Evolutionary conservation across 805 yeast species (phyloP), one percentile per base, ranked within the genome.

Genomic region (Candida ipomoeae): DNA sequence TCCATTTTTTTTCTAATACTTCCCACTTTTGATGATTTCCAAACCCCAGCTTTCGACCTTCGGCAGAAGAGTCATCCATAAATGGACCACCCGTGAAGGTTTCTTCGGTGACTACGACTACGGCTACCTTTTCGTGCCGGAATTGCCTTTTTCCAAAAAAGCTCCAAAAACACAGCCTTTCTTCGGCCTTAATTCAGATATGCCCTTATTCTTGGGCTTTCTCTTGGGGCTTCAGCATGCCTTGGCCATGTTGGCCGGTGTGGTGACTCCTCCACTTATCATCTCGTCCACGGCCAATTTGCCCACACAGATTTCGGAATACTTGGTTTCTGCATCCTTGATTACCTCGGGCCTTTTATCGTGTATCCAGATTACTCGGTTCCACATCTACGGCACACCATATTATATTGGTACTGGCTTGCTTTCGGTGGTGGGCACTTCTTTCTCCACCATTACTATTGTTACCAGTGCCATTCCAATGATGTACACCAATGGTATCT

Each of bases 231-330:
- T 90, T 55, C 97, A 90, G 71, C 97, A 90, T 64, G 72, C 96
- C 1, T 67, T 90, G 56, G 83, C 97, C 23, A 90, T 91, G 96
- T 71, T 90, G 70, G 97, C 96, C 14, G 97, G 97, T 61, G 80
- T 90, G 46, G 85, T 87, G 35, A 74, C 94, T 6, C 96, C 97
- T 7, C 92, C 96, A 2, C 70, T 90, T 48, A 73, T 90, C 56
- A 86, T 89, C 44, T 73, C 90, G 0, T 59, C 75, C 11, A 66
- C 79, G 26, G 92, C 92, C 7, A 77, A 86, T 63, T 73, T 90
- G 44, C 69, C 67, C 33, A 58, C 71, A 10, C 74, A 67, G 1
- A 51, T 71, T 18, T 64, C 65, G 40, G 66, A 70, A 48, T 73
- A 72, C 58, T 56, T 73, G 54, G 75, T 73, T 14, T 64, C 70